phyloP scores from a whole-genome alignment of 73 alveolate genomes.

The Blepharisma stoltei region DNA sequence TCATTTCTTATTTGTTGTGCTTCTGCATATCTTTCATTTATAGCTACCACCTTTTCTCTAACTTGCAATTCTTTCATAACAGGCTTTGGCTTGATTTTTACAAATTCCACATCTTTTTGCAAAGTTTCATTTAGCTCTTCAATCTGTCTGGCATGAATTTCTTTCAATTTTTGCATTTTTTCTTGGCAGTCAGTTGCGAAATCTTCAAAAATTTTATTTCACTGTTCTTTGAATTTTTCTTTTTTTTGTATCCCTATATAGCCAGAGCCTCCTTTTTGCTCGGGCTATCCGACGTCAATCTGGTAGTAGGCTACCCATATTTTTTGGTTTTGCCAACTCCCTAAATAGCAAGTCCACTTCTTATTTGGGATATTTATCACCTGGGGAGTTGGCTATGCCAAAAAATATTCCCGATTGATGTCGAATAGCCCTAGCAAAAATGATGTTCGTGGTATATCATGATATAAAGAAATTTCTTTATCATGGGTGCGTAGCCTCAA shows the following conservation, averaged over 20 bases:
- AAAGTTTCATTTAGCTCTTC: constrained; percentile 65
- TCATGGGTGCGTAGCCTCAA: constrained; percentile 49
- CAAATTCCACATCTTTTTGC: constrained; percentile 73
- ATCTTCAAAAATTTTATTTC: constrained; percentile 66
- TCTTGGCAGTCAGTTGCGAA: constrained; percentile 59
- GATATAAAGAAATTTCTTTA: constrained; percentile 70
- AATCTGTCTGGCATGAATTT: constrained; percentile 63
- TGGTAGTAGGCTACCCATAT: constrained; percentile 65
- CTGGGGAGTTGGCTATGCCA: too few relatives aligned
- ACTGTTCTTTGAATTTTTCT: constrained; percentile 67
- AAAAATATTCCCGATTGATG: too few relatives aligned
- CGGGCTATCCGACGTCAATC: too few relatives aligned
- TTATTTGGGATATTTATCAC: too few relatives aligned
- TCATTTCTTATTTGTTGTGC: constrained; percentile 86
- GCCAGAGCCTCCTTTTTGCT: too few relatives aligned
- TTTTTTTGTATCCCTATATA: constrained; percentile 85
- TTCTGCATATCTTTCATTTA: constrained; percentile 88
- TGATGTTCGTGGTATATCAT: too few relatives aligned
- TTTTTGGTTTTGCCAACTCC: constrained; percentile 65
- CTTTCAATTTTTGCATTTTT: constrained; percentile 68
- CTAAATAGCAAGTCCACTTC: background rate
- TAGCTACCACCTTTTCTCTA: constrained; percentile 84
- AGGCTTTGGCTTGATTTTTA: constrained; percentile 75
- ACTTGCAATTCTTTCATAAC: constrained; percentile 62
- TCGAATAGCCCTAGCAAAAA: too few relatives aligned